Base-by-base conservation (phyloP, 257 asterid species). In the Solanum chmielewskii region DNA sequence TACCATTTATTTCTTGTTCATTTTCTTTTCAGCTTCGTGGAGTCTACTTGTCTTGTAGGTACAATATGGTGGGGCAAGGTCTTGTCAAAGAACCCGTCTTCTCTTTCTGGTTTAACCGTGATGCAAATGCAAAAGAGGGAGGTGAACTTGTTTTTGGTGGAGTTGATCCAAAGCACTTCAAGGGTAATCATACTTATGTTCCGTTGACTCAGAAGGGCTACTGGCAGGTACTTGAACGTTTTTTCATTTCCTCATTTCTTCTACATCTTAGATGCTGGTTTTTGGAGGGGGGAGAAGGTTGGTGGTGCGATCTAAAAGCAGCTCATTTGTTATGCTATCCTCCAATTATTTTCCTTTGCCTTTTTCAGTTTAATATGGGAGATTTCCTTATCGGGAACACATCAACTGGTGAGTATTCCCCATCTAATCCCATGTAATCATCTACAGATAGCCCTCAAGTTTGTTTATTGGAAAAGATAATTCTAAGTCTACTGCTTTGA, bases 81-180 rank as follows among this genome's bases (percentile, higher is more conserved):
- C 97, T 96, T 83, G 98, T 96, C 3, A 91, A 93, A 41, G 98
- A 95, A 90, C 84, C 92, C 73, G 94, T 94, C 71, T 96, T 96
- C 88, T 96, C 99, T 41, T 94, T 95, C 87, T 96, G 98, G 98
- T 91, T 96, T 81, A 96, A 93, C 85, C 98, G 99, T 35, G 95
- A 96, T 56, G 76, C 93, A 10, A 92, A 89, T 42, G 95, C 92
- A 64, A 92, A 93, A 86, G 93, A 93, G 64, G 99, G 99, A 86
- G 99, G 99, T 7, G 99, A 96, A 90, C 64, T 96, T 85, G 90
- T 96, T 86, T 94, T 96, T 89, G 99, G 99, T 23, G 99, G 99
- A 83, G 94, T 96, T 83, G 98, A 96, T 89, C 88, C 93, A 16
- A 44, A 86, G 2, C 99, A 96, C 92, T 96, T 86, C 91, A 93